phyloP scores from a whole-genome alignment of 2,329 filamentous ascomycete genomes.

The Sarocladium kiliense region DNA sequence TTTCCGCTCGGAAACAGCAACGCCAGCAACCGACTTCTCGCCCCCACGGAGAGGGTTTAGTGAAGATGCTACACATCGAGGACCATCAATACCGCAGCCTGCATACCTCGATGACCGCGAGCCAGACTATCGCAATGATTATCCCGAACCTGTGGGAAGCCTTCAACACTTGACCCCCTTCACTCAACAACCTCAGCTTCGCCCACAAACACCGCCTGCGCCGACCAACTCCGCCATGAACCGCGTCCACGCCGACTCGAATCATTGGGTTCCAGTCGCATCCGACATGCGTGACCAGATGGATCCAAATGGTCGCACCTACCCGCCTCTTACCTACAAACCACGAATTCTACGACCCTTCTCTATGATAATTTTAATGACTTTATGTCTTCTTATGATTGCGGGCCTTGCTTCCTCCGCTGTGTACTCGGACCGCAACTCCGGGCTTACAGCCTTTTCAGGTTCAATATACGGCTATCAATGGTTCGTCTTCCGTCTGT shows the following conservation, averaged over 20 bases:
- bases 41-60: slow-evolving; percentile 16
- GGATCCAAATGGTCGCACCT: slow-evolving; percentile 30
- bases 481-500: slow-evolving; percentile 82
- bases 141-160: background rate
- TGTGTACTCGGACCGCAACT: slow-evolving; percentile 56
- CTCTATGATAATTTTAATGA: slow-evolving; percentile 55
- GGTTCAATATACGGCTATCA: slow-evolving; percentile 61
- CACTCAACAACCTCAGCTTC: background rate
- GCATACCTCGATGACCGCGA: slow-evolving; percentile 15
- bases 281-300: slow-evolving; percentile 28
- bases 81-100: slow-evolving; percentile 10
- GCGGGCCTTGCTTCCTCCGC: slow-evolving; percentile 68
- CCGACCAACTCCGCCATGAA: slow-evolving; percentile 7
- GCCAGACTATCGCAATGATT: background rate
- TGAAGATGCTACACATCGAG: slow-evolving; percentile 10
- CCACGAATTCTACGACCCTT: slow-evolving; percentile 65
- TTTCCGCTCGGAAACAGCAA: slow-evolving; percentile 34
- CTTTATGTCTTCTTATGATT: slow-evolving; percentile 64
- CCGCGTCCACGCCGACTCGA: slow-evolving; percentile 6
- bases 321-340: slow-evolving; percentile 59
- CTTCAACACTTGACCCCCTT: background rate
- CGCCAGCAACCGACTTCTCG: slow-evolving; percentile 19
- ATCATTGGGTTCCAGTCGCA: slow-evolving; percentile 28
- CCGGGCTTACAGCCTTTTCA: slow-evolving; percentile 64
- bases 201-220: background rate